Evolutionary conservation across 2,329 filamentous ascomycete species (phyloP).

Genomic region (Monilinia aucupariae): DNA sequence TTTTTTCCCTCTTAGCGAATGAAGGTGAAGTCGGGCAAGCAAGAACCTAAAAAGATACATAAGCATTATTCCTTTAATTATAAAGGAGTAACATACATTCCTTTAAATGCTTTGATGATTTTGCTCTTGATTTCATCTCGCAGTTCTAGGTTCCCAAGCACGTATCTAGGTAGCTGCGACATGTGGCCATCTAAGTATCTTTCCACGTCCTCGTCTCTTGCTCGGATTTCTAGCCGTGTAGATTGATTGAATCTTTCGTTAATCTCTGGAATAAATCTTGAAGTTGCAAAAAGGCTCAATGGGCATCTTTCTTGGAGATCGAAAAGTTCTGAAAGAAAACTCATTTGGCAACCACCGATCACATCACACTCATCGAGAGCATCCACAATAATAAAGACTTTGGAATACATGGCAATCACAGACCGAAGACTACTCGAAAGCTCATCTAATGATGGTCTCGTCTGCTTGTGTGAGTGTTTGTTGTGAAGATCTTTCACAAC

Average conservation of each 20-base stretch:
- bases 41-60: slow-evolving; percentile 20
- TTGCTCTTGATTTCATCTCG: slow-evolving; percentile 25
- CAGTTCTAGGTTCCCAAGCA: slow-evolving; percentile 19
- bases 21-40: slow-evolving; percentile 35
- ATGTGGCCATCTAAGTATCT: slow-evolving; percentile 22
- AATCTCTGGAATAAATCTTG: slow-evolving; percentile 32
- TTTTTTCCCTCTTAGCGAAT: slow-evolving; percentile 31
- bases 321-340: slow-evolving; percentile 15
- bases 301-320: slow-evolving; percentile 22
- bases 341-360: background rate
- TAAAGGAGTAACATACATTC: slow-evolving; percentile 31
- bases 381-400: slow-evolving; percentile 23
- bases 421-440: slow-evolving; percentile 14
- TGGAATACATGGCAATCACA: slow-evolving; percentile 19
- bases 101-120: slow-evolving; percentile 29
- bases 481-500: slow-evolving; percentile 33
- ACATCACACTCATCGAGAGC: slow-evolving; percentile 26
- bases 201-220: slow-evolving; percentile 31
- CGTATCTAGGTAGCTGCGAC: slow-evolving; percentile 22
- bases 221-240: slow-evolving; percentile 32
- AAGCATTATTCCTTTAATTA: background rate
- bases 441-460: slow-evolving; percentile 28
- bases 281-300: slow-evolving; percentile 35
- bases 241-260: slow-evolving; percentile 22
- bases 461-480: slow-evolving; percentile 21